These are phyloP conservation scores for Lactuca saligna DNA, from an alignment of 129 eudicot species.

Conservation along the genomic window DNA sequence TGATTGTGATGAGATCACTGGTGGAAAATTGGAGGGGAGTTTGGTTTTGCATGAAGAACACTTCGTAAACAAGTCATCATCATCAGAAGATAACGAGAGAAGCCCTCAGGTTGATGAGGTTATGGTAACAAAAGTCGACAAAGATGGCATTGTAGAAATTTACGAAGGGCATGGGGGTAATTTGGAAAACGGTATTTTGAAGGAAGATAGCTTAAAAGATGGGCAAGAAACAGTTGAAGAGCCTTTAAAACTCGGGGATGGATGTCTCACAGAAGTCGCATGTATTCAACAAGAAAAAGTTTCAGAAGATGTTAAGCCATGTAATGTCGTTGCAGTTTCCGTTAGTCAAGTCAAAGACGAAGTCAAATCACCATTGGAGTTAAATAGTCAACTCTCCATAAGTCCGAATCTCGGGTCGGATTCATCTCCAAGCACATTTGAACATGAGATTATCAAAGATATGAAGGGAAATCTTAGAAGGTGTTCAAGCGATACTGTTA, in stretches of 20 bases:
- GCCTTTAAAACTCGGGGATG: slow-evolving; percentile 19
- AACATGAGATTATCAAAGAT: slow-evolving; percentile 25
- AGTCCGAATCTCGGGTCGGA: slow-evolving; percentile 25
- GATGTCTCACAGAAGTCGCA: slow-evolving; percentile 29
- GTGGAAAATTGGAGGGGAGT: slow-evolving; percentile 33
- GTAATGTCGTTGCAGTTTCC: slow-evolving; percentile 16
- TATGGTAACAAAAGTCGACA: slow-evolving; percentile 24
- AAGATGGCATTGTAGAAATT: slow-evolving; percentile 29
- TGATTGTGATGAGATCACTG: neutral
- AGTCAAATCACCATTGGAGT: slow-evolving; percentile 15
- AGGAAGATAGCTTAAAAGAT: slow-evolving; percentile 25
- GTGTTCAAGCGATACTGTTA: slow-evolving; percentile 38
- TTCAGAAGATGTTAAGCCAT: slow-evolving; percentile 18
- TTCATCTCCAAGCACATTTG: slow-evolving; percentile 13
- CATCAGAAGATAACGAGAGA: neutral
- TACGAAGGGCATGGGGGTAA: slow-evolving; percentile 19
- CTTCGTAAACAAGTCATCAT: slow-evolving; percentile 20
- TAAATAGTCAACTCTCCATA: slow-evolving; percentile 18
- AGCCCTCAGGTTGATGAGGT: slow-evolving; percentile 20
- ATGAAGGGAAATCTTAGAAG: slow-evolving; percentile 29
- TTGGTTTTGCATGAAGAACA: slow-evolving; percentile 41
- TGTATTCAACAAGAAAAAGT: slow-evolving; percentile 21
- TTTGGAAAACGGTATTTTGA: slow-evolving; percentile 21
- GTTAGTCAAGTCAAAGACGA: neutral
- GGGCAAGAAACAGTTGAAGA: slow-evolving; percentile 9